Conservation (phyloP, 805 yeast species). For the Ogataea chonburiensis region DNA sequence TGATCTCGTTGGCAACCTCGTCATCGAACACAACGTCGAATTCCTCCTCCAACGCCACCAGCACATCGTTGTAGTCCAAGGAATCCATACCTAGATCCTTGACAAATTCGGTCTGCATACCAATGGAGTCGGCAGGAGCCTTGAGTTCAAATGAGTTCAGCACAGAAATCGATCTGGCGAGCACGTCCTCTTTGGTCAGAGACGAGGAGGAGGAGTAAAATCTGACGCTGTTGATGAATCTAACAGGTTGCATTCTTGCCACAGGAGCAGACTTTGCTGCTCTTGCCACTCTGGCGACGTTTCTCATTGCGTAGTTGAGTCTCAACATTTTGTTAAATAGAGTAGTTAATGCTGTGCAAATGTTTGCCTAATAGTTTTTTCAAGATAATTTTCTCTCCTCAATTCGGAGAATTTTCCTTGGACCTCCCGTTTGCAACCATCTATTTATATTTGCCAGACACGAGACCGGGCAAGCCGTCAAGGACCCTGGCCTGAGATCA, state of each 20-base stretch:
- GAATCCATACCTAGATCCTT: slow-evolving; percentile 88
- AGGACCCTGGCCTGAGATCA: too few relatives aligned
- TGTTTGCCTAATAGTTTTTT: slow-evolving; percentile 11
- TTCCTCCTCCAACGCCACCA: slow-evolving; percentile 95
- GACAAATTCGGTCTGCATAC: slow-evolving; percentile 47
- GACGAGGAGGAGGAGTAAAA: slow-evolving; percentile 51
- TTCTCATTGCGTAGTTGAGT: slow-evolving; percentile 26
- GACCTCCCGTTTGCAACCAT: neutral
- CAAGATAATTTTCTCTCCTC: slow-evolving; percentile 6
- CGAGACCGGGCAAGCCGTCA: too few relatives aligned
- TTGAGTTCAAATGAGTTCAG: slow-evolving; percentile 51
- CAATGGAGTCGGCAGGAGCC: slow-evolving; percentile 27
- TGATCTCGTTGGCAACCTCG: slow-evolving; percentile 54
- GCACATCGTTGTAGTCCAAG: slow-evolving; percentile 90
- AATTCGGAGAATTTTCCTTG: slow-evolving; percentile 3
- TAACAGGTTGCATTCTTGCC: slow-evolving; percentile 21
- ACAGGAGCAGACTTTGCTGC: slow-evolving; percentile 5
- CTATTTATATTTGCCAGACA: too few relatives aligned
- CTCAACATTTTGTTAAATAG: slow-evolving; percentile 20
- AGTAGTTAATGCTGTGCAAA: slow-evolving; percentile 1
- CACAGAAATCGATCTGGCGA: slow-evolving; percentile 79
- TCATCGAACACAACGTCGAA: slow-evolving; percentile 48
- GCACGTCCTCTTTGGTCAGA: slow-evolving; percentile 74
- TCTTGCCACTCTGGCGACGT: slow-evolving; percentile 17
- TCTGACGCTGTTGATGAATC: slow-evolving; percentile 20